Evolutionary conservation across 1,284 basidiomycete species (phyloP), one percentile per base, ranked within the genome.

Genomic region (Boletus semigastroideus): DNA sequence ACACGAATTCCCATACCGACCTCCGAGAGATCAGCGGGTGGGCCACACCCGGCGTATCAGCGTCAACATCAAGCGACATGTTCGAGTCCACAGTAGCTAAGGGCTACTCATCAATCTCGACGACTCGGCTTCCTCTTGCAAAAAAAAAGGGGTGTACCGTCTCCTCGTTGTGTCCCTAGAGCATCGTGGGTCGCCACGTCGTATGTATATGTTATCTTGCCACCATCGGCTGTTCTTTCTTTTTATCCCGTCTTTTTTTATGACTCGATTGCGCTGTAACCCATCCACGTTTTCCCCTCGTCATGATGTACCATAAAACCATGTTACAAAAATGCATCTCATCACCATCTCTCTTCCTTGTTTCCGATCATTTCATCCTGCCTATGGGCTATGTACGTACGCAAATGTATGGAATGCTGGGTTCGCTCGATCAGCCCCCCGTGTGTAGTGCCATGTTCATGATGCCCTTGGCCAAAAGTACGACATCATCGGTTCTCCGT

Each of bases 21-120:
- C 67, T 36, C 60, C 54, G 19, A 67, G 59, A 37, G 57, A 56
- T 30, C 66, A 67, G 49, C 55, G 48, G 10, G 53, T 63, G 1
- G 70, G 71, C 14, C 70, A 73, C 19, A 61, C 59, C 6, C 62
- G 69, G 41, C 66, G 71, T 28, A 67, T 73, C 53, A 73, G 67
- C 25, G 61, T 73, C 51, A 54, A 60, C 46, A 48, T 72, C 53
- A 72, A 71, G 56, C 65, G 60, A 42, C 52, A 56, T 1, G 37
- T 19, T 52, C 52, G 43, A 1, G 19, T 34, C 17, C 53, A 40
- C 20, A 56, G 54, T 16, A 52, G 51, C 12, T 68, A 47, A 65
- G 9, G 17, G 17, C 9, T 38, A 19, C 17, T 36, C 33, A 9
- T 3, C 7, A 12, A 19, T 7, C 27, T 10, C 11, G 16, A 38